phyloP scores from a whole-genome alignment of 1,284 basidiomycete species.

The Cutaneotrichosporon cutaneum region DNA sequence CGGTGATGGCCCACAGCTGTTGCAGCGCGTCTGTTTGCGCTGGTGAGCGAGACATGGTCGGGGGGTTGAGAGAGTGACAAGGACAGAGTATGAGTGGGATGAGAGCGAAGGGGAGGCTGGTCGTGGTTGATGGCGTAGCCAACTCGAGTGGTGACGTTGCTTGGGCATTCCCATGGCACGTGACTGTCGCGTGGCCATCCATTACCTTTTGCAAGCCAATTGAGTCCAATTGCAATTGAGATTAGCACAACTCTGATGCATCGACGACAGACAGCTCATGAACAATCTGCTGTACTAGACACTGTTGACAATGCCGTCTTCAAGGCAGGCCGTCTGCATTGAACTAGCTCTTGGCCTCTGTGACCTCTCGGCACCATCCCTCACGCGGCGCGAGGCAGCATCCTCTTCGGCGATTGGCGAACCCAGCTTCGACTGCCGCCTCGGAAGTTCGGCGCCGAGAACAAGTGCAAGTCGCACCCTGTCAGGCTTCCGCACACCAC shows the following conservation, averaged over 20 bases:
- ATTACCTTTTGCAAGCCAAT: too few species aligned
- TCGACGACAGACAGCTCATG: too few species aligned
- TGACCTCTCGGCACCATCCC: background rate
- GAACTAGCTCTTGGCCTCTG: background rate
- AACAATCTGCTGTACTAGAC: too few species aligned
- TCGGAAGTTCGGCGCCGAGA: conserved; percentile 1
- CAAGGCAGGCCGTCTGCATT: background rate
- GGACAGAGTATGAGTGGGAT: background rate
- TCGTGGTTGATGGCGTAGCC: background rate
- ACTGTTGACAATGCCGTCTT: too few species aligned
- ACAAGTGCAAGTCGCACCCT: too few species aligned
- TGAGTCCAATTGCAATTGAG: too few species aligned
- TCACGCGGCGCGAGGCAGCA: too few species aligned
- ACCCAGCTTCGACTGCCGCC: background rate
- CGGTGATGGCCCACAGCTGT: conserved; percentile 50
- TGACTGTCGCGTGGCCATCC: background rate
- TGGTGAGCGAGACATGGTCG: conserved; percentile 31
- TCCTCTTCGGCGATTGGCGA: too few species aligned
- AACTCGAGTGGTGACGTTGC: background rate
- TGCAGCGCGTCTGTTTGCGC: conserved; percentile 42
- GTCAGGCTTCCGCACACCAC: too few species aligned
- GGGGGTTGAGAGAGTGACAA: too few species aligned
- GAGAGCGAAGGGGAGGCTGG: background rate
- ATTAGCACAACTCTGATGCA: too few species aligned
- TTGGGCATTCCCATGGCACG: background rate